phyloP scores from a whole-genome alignment of 140 eudicot genomes.

The Anethum foeniculum region DNA sequence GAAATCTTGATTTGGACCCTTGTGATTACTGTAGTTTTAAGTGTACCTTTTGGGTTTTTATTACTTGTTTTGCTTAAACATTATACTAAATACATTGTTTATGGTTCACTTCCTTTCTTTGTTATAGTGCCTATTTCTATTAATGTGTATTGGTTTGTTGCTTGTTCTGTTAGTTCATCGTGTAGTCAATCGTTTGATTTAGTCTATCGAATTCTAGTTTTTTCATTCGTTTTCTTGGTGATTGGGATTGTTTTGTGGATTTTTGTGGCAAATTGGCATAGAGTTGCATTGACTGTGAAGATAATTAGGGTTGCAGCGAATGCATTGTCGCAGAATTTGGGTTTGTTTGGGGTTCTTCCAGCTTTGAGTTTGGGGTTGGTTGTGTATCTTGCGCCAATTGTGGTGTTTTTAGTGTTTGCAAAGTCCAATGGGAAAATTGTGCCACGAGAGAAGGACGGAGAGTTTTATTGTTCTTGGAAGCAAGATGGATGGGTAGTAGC shows the following conservation, averaged over 20 bases:
- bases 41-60: slow-evolving; percentile 56
- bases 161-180: slow-evolving; percentile 59
- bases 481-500: slow-evolving; percentile 94
- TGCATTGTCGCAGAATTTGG: slow-evolving; percentile 63
- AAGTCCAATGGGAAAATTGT: slow-evolving; percentile 64
- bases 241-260: slow-evolving; percentile 84
- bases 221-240: slow-evolving; percentile 62
- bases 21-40: slow-evolving; percentile 61
- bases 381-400: slow-evolving; percentile 63
- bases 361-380: slow-evolving; percentile 48
- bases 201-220: slow-evolving; percentile 55
- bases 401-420: slow-evolving; percentile 71
- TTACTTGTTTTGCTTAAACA: slow-evolving; percentile 66
- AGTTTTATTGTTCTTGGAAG: slow-evolving; percentile 67
- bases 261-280: slow-evolving; percentile 66
- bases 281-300: slow-evolving; percentile 73
- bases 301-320: slow-evolving; percentile 70
- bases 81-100: slow-evolving; percentile 82
- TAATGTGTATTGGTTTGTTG: slow-evolving; percentile 83
- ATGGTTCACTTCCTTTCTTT: slow-evolving; percentile 64
- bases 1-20: slow-evolving; percentile 51
- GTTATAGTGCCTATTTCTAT: slow-evolving; percentile 55
- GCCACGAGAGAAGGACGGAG: slow-evolving; percentile 47
- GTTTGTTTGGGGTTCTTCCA: slow-evolving; percentile 73
- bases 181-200: slow-evolving; percentile 60